A percentile compares a stretch with the other conserved stretches of the same genome.
These are phyloP conservation scores for Firmiana major DNA, from an alignment of 345 rosid genomes.

Conservation along the genomic window DNA sequence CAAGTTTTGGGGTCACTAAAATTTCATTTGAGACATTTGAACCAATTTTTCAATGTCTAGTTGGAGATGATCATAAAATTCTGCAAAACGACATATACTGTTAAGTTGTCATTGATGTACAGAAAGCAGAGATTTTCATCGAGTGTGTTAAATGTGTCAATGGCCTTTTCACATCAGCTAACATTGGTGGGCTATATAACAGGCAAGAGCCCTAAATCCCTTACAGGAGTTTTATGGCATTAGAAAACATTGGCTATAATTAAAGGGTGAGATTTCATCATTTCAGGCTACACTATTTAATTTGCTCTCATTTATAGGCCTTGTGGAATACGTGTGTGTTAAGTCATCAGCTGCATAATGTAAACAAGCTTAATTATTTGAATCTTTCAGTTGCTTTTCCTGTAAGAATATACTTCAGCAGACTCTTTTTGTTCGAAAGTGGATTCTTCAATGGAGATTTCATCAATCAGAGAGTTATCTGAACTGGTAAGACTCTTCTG, in stretches of 20 bases:
- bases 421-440: constrained; percentile 15
- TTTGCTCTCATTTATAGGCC: neutral
- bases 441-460: constrained; percentile 44
- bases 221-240: constrained; percentile 21
- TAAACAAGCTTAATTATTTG: neutral
- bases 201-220: constrained; percentile 24
- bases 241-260: constrained; percentile 11
- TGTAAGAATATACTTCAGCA: constrained; percentile 14
- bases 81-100: neutral
- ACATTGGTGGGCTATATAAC: neutral
- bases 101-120: neutral
- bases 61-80: neutral
- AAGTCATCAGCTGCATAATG: neutral
- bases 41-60: neutral
- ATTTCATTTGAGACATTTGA: neutral
- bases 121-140: neutral
- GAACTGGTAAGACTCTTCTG: constrained; percentile 33
- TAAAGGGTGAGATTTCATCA: constrained; percentile 8
- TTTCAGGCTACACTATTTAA: neutral
- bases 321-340: neutral
- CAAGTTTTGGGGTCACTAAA: neutral
- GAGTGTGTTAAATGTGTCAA: neutral
- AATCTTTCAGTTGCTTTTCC: neutral
- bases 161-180: constrained; percentile 28
- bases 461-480: constrained; percentile 34